Base-by-base conservation (phyloP, 371 early-diverging fungal species). In the Rhizopus stolonifer region DNA sequence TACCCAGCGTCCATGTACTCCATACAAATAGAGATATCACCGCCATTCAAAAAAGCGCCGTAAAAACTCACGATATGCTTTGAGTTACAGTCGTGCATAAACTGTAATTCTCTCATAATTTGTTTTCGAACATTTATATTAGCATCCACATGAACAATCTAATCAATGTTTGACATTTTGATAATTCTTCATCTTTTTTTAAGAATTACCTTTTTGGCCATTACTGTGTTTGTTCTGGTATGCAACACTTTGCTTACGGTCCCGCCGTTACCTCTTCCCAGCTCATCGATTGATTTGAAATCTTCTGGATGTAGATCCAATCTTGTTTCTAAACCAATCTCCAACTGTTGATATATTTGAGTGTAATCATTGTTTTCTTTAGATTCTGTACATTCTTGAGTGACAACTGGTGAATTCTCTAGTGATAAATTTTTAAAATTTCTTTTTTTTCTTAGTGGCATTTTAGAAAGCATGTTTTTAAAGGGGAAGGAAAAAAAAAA, bases 21-120 rank as follows among this genome's bases (percentile, higher is more conserved):
- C 92, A 94, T 91, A 79, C 92, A 92, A 54, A 93, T 90, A 23
- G 87, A 89, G 54, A 94, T 85, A 71, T 90, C 89, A 11, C 83
- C 82, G 13, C 89, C 90, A 58, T 83, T 79, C 68, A 87, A 78
- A 61, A 87, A 94, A 18, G 94, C 92, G 24, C 94, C 94, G 64
- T 89, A 92, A 59, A 89, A 93, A 19, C 87, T 83, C n/a, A 94
- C 91, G 63, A 93, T 94, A 64, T 91, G 89, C 46, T 77, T 80
- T 32, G 86, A 86, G 60, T 88, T 84, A 71, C 94, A 94, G 61
- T 87, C 85, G 57, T 90, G 87, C 80, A 94, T 79, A 69, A 92
- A 89, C 63, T 90, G 85, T 49, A 94, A 77, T 65, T 94, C 94
- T 25, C 92, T 84, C 61, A 91, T 74, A 56, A 93, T 90, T 72